Percentiles rank a stretch among this genome's conserved stretches.
phyloP scores from a whole-genome alignment of 805 yeast species.

The Suhomyces xylopsoci region DNA sequence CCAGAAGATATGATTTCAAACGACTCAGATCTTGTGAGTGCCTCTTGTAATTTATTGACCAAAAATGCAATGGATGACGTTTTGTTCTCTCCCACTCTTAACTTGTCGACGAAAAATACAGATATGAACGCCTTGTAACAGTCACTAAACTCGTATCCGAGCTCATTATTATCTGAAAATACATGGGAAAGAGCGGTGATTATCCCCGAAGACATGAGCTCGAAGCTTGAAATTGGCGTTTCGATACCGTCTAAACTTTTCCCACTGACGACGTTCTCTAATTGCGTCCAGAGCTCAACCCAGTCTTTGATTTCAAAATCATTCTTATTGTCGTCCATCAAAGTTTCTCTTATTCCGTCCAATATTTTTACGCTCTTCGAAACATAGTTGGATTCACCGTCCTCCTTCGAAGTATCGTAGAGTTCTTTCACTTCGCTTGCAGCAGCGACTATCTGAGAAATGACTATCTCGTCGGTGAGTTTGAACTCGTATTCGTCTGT shows the following conservation, averaged over 20 bases:
- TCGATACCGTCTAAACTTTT: constrained; percentile 8
- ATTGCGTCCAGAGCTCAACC: constrained; percentile 20
- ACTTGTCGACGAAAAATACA: constrained; percentile 28
- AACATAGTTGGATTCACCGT: constrained; percentile 8
- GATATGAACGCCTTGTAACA: constrained; percentile 45
- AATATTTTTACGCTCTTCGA: constrained; percentile 18
- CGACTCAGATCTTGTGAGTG: constrained; percentile 68
- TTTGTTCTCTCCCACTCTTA: not conserved
- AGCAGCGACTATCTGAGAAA: constrained; percentile 12
- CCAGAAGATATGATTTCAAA: constrained; percentile 62
- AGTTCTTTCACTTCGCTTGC: constrained; percentile 25
- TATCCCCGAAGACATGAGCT: constrained; percentile 67
- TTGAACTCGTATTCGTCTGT: constrained; percentile 23
- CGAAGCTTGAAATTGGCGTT: constrained; percentile 62
- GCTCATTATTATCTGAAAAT: constrained; percentile 23
- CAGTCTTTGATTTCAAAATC: constrained; percentile 35
- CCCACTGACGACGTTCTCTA: constrained; percentile 16
- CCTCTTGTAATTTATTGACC: constrained; percentile 64
- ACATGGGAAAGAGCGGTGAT: constrained; percentile 40
- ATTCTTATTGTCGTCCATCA: constrained; percentile 7
- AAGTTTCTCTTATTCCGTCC: constrained; percentile 9
- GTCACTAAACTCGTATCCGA: constrained; percentile 24
- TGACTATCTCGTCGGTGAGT: constrained; percentile 15
- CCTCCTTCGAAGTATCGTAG: constrained; percentile 20
- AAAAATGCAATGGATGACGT: constrained; percentile 37